Evolutionary conservation across 83 land plant species (phyloP).

Genomic region (Picea mariana): DNA sequence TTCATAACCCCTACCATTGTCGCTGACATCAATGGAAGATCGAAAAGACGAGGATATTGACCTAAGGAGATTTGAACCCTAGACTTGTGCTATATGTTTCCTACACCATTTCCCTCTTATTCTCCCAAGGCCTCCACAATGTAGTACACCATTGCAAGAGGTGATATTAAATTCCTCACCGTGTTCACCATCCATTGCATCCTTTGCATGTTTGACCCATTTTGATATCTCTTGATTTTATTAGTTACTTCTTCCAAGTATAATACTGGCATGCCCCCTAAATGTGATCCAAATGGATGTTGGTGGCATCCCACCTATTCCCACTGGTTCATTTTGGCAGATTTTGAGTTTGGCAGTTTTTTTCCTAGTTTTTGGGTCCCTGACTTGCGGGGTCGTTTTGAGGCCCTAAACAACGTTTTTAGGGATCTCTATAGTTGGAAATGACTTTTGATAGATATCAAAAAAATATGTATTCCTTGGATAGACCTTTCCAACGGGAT

Average conservation of each 20-base stretch:
- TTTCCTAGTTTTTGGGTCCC: no score
- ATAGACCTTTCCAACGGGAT: no score
- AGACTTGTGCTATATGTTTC: not conserved
- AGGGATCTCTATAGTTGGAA: no score
- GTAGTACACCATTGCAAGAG: conserved; percentile 42
- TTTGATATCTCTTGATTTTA: conserved; percentile 51
- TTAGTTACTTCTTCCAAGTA: conserved; percentile 37
- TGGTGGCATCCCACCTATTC: no score
- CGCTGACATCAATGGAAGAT: conserved; percentile 37
- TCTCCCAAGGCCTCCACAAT: conserved; percentile 61
- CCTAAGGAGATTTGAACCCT: conserved; percentile 46
- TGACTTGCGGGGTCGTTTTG: no score
- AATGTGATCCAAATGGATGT: no score
- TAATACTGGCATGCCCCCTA: no score
- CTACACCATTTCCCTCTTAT: conserved; percentile 30
- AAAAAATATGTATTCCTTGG: no score
- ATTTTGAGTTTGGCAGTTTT: no score
- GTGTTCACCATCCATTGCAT: conserved; percentile 61
- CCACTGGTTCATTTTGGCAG: no score
- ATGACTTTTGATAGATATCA: no score
- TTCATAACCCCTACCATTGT: conserved; percentile 28
- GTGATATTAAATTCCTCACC: conserved; percentile 46
- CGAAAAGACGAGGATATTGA: conserved; percentile 52
- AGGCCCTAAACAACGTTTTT: no score
- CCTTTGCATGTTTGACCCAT: conserved; percentile 63